Evolutionary conservation across 768 basidiomycete species (phyloP), one percentile per base, ranked within the genome.

Genomic region (Suillus weaverae): DNA sequence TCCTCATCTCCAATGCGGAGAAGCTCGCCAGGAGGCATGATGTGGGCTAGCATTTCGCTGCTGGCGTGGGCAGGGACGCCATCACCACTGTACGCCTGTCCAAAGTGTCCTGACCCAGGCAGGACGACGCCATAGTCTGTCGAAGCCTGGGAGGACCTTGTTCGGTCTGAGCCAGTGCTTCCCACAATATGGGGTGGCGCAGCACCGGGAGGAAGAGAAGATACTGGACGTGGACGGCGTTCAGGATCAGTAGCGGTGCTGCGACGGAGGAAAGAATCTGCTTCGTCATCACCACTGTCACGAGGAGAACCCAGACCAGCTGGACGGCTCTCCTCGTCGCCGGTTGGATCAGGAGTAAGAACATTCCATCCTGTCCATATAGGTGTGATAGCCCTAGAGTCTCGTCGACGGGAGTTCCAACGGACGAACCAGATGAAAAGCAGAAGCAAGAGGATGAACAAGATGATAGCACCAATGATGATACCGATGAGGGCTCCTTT

Each of bases 301-400:
- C 89, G 81, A 1, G 90, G 88, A 32, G 86, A 86, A 39, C 89
- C 88, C 74, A 90, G 86, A n/a, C 87, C 89, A 13, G 81, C 79
- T 3, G 79, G 70, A 36, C 78, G 77, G 26, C 71, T 77, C 26
- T 77, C 82, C 16, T 70, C 73, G 13, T 77, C 74, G 1, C 63
- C 70, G 9, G 68, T 64, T 32, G 30, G 30, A 41, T 59, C 26
- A 18, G 76, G 73, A 14, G 76, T 74, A 33, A 85, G 74, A 44
- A 82, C 75, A 78, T 67, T 81, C 78, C 63, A 87, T 79, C 72
- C 84, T 75, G 77, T 84, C 75, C 75, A 76, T 10, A 76, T 76
- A 5, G 76, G 75, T 33, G 76, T 70, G 70, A 70, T 69, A 33
- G 63, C 66, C 59, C 56, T 62, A 41, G 66, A 69, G 30, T 68